Evolutionary conservation across 768 basidiomycete species (phyloP), one percentile per base, ranked within the genome.

Genomic region (Kwoniella botswanensis): DNA sequence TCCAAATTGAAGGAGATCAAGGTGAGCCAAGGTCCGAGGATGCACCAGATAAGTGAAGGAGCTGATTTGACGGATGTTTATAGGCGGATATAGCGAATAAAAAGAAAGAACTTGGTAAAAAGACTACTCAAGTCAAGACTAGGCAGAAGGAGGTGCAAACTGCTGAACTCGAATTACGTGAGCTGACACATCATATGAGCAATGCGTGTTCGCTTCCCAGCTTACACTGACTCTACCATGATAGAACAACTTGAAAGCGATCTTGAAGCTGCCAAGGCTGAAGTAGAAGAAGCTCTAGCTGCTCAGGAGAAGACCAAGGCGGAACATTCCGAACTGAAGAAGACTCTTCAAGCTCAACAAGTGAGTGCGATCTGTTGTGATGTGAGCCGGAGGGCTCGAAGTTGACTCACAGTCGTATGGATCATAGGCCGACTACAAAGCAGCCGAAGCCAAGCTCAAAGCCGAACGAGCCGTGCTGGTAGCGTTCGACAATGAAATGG

Each of bases 1-100:
- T 93, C 94, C 58, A 98, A 98, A 85, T 92, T 93, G 65, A 91
- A 91, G 18, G 92, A 98, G 81, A 88, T 98, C 73, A 97, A 95
- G 86, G 95, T 92, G 68, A 24, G 53, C 29, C 52, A 24, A 13
- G 52, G 50, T 18, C 26, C 4, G 41, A 65, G 24, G 10, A 56
- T n/a, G 59, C 46, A 58, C 63, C 66, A 57, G 9, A 21, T 26
- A 15, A 44, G 21, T 6, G 43, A 54, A 66, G 41, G 12, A 50
- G 46, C 46, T 50, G 46, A 50, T 18, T 50, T 18, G 12, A 18
- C 12, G 13, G 46, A 50, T 50, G 13, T 15, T 13, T 15, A 21
- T 77, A 94, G 94, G 88, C 87, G 10, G 88, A 89, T 73, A 93
- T 98, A 72, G 86, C 87, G 21, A 91, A 89, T 79, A 91, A 93